Conservation (phyloP, 345 rosid species). For the Sonneratia caseolaris region DNA sequence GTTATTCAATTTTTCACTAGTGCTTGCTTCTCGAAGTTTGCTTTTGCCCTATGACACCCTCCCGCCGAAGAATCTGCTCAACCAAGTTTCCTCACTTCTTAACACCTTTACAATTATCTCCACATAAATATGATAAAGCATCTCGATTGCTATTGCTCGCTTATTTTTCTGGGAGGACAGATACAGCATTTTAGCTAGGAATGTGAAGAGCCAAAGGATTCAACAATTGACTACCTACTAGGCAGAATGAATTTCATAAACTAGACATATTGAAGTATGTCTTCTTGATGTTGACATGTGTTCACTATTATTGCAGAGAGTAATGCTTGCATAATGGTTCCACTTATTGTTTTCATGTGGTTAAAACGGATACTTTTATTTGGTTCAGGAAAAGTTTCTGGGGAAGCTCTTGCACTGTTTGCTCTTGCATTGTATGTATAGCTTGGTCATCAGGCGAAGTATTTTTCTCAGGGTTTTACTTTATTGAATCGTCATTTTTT, state of each 20-base stretch:
- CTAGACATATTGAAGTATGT: background rate
- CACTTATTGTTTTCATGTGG: too few relatives aligned
- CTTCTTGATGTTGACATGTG: background rate
- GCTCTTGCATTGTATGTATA: too few relatives aligned
- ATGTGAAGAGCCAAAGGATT: background rate
- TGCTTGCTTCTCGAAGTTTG: background rate
- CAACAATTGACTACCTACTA: background rate
- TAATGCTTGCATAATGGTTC: background rate
- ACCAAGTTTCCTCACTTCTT: background rate
- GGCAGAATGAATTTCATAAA: background rate
- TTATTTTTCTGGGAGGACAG: background rate
- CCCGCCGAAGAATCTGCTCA: too few relatives aligned
- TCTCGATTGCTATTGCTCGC: background rate
- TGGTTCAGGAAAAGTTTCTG: too few relatives aligned
- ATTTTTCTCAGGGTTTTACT: too few relatives aligned
- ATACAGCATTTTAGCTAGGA: background rate
- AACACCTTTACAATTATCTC: background rate
- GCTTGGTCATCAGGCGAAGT: too few relatives aligned
- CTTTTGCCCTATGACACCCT: background rate
- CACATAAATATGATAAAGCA: background rate
- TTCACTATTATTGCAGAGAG: background rate
- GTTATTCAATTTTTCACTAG: background rate
- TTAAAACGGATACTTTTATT: too few relatives aligned
- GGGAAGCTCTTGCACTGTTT: too few relatives aligned
- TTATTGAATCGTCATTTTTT: too few relatives aligned